Base-by-base conservation (phyloP, 31 red algal genomes). In the Asparagopsis taxiformis region DNA sequence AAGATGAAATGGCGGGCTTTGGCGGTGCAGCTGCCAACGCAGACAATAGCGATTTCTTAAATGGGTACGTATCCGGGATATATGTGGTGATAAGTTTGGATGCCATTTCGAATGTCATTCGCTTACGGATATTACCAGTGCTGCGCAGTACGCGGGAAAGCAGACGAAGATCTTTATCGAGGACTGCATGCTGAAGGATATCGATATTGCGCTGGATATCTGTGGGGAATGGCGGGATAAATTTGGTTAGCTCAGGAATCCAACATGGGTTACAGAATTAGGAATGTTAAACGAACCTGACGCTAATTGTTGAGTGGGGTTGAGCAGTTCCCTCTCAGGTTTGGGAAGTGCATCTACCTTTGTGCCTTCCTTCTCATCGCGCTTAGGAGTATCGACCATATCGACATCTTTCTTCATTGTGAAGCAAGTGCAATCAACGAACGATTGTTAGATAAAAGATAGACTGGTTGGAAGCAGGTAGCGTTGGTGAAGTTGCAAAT, bases 151-250 rank as follows among this genome's bases (percentile, higher is more conserved):
- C 84, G 57, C 92, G 84, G 16, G 92, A 46, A 49, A 95, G 57
- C 34, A 95, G 67, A 39, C 92, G 85, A 26, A 95, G 62, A 51
- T 95, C 92, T 51, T 89, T 95, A 0, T 41, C 79, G 3, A 74
- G 86, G 22, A 89, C 78, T 1, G 92, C 92, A 37, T 90, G 83
- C 56, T 95, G 82, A 22, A 89, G 65, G 29, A 87, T 74, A 46
- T 77, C 65, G 36, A 95, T 57, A 30, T 88, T 87, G 35, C 80
- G 77, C 28, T 77, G 48, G 21, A 94, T 67, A 51, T 82, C 86
- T 90, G 56, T 52, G 53, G 52, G 72, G 20, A 58, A 49, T n/a
- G 19, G n/a, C n/a, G 52, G 35, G 34, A n/a, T 13, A 0, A 51
- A 59, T 38, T 13, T 73, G 17, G 2, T 25, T 0, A 8, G 38